Conservation (phyloP, 2,329 filamentous ascomycete genomes). For the Ophiostoma quercus region DNA sequence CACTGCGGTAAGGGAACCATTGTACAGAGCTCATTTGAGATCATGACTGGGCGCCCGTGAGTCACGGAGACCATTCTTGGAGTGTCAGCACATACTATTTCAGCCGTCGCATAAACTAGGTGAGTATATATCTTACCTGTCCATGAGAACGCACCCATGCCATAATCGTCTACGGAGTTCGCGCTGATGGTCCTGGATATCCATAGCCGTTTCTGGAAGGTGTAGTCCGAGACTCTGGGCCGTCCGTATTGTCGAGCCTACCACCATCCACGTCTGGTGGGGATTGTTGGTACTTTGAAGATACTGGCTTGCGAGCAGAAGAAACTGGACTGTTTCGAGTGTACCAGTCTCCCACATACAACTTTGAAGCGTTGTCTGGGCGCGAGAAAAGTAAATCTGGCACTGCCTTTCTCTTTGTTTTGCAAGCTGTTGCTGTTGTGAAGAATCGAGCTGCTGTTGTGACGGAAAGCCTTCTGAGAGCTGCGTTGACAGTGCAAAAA, state of each 20-base stretch:
- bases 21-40: not conserved
- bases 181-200: not conserved
- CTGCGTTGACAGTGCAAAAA: not conserved
- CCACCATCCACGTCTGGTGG: not conserved
- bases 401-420: not conserved
- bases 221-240: not conserved
- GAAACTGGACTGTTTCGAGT: not conserved
- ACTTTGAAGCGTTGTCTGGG: not conserved
- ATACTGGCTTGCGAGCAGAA: not conserved
- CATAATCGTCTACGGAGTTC: not conserved
- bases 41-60: not conserved
- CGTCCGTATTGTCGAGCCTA: not conserved
- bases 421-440: not conserved
- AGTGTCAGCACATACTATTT: not conserved
- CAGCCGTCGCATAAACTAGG: not conserved
- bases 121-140: not conserved
- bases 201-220: not conserved
- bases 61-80: not conserved
- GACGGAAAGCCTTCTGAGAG: not conserved
- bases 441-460: not conserved
- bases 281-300: not conserved
- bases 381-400: not conserved
- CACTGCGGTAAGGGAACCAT: not conserved
- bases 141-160: not conserved
- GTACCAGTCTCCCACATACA: not conserved